Evolutionary conservation across 2,329 filamentous ascomycete species (phyloP), one percentile per base, ranked within the genome.

Genomic region (Pyricularia grisea): DNA sequence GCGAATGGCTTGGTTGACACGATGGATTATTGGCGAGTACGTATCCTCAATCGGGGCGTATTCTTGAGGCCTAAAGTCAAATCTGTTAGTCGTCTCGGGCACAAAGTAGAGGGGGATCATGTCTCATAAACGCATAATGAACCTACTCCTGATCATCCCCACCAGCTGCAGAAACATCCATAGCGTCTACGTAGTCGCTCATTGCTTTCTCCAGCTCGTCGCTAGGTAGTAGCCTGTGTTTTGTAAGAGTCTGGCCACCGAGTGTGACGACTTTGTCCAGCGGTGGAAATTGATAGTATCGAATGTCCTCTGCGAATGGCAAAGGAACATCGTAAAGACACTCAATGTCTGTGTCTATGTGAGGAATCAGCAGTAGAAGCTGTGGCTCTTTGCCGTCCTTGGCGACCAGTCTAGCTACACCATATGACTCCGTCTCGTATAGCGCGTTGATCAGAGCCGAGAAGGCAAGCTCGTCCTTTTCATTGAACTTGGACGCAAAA

Each of bases 381-480:
- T 88, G 76, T 0, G 95, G 94, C 2, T 92, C 86, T 72, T 92
- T 93, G 73, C 88, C 88, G 70, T 96, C 92, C 76, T 97, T 98
- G 6, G 86, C 80, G 0, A 98, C 94, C 25, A 97, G 83, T 66
- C 95, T 87, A 28, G 93, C 94, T 3, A 99, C 84, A 2, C 93
- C 95, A 75, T 93, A 97, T 5, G 90, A 91, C 68, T 94, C 91
- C 2, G 93, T 83, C 75, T 97, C 94, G 71, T 89, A 90, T 2
- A 99, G 87, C 0, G 94, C 92, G 78, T 94, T 93, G 20, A 97
- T 90, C 28, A 99, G 85, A 0, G 94, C 96, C 0, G 94, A 97
- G 1, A 99, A 83, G 0, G 93, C 93, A 68, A 98, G 83, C 68
- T 89, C 87, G 0, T 94, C 92, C 73, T 92, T 90, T n/a, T 92